Conservation (phyloP, 495 filamentous ascomycete species). For the Penicillium diatomitis region DNA sequence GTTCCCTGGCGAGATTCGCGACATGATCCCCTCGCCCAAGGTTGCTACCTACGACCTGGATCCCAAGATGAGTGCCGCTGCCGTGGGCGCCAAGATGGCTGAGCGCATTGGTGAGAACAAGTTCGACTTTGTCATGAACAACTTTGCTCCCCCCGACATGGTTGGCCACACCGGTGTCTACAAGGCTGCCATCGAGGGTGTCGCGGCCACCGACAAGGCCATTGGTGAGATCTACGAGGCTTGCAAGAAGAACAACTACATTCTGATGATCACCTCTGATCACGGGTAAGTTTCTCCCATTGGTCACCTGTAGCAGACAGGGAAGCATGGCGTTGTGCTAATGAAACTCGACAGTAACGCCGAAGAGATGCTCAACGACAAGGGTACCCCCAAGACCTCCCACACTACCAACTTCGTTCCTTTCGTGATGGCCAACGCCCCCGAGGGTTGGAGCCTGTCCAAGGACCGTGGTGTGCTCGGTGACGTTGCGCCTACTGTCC, state of each 20-base stretch:
- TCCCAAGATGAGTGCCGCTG: constrained; percentile 91
- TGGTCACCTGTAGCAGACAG: not conserved
- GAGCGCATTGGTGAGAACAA: constrained; percentile 71
- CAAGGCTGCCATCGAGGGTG: constrained; percentile 83
- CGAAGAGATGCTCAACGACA: constrained; percentile 96
- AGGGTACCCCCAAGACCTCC: constrained; percentile 92
- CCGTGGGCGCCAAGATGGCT: constrained; percentile 75
- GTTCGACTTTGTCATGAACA: constrained; percentile 98
- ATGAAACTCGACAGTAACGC: constrained; percentile 54
- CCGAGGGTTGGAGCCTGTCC: constrained; percentile 78
- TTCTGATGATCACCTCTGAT: constrained; percentile 90
- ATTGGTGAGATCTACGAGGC: constrained; percentile 86
- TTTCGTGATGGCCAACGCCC: constrained; percentile 96
- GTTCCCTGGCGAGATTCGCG: constrained; percentile 80
- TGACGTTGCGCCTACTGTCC: constrained; percentile 88
- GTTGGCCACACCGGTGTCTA: constrained; percentile 98
- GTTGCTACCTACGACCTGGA: constrained; percentile 96
- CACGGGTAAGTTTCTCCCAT: constrained; percentile 56
- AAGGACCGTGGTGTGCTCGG: constrained; percentile 81
- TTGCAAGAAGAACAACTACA: constrained; percentile 85
- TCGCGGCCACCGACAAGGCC: constrained; percentile 78
- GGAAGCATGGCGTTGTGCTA: not conserved
- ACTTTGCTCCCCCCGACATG: constrained; percentile 99
- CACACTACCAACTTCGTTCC: constrained; percentile 97
- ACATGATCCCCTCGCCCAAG: constrained; percentile 61